Evolutionary conservation across 2,329 filamentous ascomycete genomes (phyloP), one percentile per base, ranked within the genome.

Genomic region (Diaporthe sp.): DNA sequence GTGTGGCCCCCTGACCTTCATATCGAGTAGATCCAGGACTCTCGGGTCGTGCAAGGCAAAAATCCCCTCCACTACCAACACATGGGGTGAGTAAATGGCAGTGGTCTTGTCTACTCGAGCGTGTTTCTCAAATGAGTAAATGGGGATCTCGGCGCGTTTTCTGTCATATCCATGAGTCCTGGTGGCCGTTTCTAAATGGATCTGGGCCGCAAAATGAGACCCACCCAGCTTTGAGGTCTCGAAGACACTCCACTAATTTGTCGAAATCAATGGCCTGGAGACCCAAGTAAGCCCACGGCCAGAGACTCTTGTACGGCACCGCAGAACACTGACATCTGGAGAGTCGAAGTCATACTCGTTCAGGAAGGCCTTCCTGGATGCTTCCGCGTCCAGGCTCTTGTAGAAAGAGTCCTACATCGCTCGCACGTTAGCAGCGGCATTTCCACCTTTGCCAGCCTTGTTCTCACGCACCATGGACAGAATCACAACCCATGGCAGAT

Each of bases 311-410:
- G 20, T 8, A 34, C 53, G 37, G 22, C 39, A 47, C 25, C 51
- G 60, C 39, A 49, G 65, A n/a, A 31, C 20, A 76, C 83, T 80
- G 84, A 90, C 90, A 78, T 96, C 92, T 20, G 97, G 97, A 12
- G 96, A 93, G 83, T 99, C 97, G 85, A 99, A 98, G 82, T 99
- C 97, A 84, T 94, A 98, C 82, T 98, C 95, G 82, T 98, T 98
- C 76, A 87, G 87, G 85, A 98, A 98, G 0, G 97, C 97, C 80
- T 91, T 90, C 78, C 88, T 91, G 71, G 95, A 96, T 82, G 97
- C 89, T 81, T 96, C 95, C 3, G 92, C 88, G 25, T 91, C 94
- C 79, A 99, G 87, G 25, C 93, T 94, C 85, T 98, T 98, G 87
- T 99, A 99, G 85, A 98, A 99, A 17, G 96, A 98, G 85, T 99